A percentile compares a stretch with the other conserved stretches of the same genome.
Evolutionary conservation across 371 early-diverging fungal genomes (phyloP).

Genomic region (Syncephalastrum contaminatum): DNA sequence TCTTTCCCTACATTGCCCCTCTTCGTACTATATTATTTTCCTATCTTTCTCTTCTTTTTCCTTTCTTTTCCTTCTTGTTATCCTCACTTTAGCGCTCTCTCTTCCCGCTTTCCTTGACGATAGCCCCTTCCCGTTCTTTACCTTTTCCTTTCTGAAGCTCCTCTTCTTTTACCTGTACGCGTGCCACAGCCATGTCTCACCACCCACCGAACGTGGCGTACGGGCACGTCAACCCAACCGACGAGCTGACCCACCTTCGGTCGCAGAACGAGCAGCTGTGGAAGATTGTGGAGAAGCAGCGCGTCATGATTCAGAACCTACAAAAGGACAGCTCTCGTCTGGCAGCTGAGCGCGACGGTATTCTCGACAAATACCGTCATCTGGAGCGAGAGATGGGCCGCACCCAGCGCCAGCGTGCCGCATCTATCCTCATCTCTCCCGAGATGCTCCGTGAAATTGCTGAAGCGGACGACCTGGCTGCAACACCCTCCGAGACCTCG

Average conservation of each 20-base stretch:
- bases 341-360: constrained; percentile 55
- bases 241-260: constrained; percentile 15
- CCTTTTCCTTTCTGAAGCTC: not conserved
- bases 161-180: no score
- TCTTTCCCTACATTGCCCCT: constrained; percentile 1
- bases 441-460: constrained; percentile 19
- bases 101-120: not conserved
- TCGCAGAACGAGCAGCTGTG: constrained; percentile 85
- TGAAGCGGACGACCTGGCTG: constrained; percentile 17
- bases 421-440: constrained; percentile 20
- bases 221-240: not conserved
- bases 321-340: constrained; percentile 57
- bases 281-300: constrained; percentile 88
- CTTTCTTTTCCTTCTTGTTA: not conserved
- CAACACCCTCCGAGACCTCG: constrained; percentile 8
- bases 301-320: constrained; percentile 76
- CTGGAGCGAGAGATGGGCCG: constrained; percentile 30
- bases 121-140: constrained; percentile 7
- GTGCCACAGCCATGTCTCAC: constrained; percentile 4
- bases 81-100: no score
- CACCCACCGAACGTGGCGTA: constrained; percentile 1
- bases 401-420: constrained; percentile 13
- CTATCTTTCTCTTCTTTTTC: constrained; percentile 2
- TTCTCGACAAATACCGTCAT: constrained; percentile 34
- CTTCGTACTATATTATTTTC: not conserved